phyloP scores from a whole-genome alignment of 169 alveolate species.

The Pseudocohnilembus persalinus region DNA sequence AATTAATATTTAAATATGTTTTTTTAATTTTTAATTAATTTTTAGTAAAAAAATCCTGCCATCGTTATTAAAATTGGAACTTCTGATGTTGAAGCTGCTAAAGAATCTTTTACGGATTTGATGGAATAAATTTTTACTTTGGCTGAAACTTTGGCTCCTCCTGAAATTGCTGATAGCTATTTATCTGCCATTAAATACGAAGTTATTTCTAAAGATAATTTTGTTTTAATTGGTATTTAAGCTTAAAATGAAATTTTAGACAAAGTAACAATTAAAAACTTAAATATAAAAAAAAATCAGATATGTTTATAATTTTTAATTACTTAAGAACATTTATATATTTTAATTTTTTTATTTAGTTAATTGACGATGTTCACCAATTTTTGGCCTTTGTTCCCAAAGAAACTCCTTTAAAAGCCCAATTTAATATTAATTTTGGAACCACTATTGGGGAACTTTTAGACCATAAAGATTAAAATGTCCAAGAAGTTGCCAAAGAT shows the following conservation, averaged over 20 bases:
- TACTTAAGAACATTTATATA: too few relatives aligned
- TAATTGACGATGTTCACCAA: too few relatives aligned
- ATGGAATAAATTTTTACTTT: background rate
- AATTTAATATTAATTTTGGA: too few relatives aligned
- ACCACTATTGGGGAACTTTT: too few relatives aligned
- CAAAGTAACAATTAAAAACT: background rate
- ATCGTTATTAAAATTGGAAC: background rate
- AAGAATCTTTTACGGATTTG: background rate
- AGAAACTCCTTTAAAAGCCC: too few relatives aligned
- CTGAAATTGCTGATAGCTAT: background rate
- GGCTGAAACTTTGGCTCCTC: background rate
- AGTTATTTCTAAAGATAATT: background rate
- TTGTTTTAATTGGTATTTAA: background rate
- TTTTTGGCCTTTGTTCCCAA: too few relatives aligned
- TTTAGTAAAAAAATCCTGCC: background rate
- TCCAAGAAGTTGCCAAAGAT: too few relatives aligned
- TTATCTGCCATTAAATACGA: background rate
- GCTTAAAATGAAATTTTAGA: background rate
- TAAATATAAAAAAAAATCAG: too few relatives aligned
- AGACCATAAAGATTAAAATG: too few relatives aligned
- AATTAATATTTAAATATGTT: background rate
- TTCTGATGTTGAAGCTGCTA: background rate
- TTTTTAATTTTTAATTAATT: too few relatives aligned
- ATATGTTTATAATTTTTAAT: too few relatives aligned
- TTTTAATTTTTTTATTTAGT: too few relatives aligned